These are phyloP conservation scores for Xerocomellus amylosporus DNA, from an alignment of 768 basidiomycete species.

Conservation along the genomic window DNA sequence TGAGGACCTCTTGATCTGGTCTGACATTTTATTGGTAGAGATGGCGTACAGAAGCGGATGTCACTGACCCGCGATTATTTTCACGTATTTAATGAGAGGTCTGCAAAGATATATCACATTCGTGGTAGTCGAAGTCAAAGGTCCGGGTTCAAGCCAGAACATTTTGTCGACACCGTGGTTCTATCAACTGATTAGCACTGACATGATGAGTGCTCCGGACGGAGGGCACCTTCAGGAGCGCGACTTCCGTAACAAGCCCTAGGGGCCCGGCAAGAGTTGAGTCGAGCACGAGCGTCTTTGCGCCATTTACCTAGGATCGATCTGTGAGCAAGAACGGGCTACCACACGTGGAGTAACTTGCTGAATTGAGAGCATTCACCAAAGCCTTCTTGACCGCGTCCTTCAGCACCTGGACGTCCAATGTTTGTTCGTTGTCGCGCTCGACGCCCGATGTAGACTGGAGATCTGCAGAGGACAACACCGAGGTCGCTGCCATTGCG, in stretches of 20 bases:
- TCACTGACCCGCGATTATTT: slow-evolving; percentile 81
- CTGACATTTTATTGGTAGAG: slow-evolving; percentile 44
- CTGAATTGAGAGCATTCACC: slow-evolving; percentile 83
- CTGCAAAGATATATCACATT: slow-evolving; percentile 94
- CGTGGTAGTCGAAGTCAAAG: slow-evolving; percentile 75
- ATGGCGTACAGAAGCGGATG: slow-evolving; percentile 5
- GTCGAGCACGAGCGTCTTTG: slow-evolving; percentile 96
- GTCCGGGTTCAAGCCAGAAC: slow-evolving; percentile 96
- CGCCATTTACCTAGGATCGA: slow-evolving; percentile 72
- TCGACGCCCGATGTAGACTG: slow-evolving; percentile 33
- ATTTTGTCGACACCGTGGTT: slow-evolving; percentile 99
- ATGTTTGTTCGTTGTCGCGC: slow-evolving; percentile 36
- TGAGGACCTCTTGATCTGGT: slow-evolving; percentile 85
- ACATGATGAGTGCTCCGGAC: background rate
- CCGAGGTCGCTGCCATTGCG: slow-evolving; percentile 29
- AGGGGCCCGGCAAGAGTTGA: slow-evolving; percentile 84
- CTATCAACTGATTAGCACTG: slow-evolving; percentile 41
- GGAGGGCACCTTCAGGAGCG: slow-evolving; percentile 75
- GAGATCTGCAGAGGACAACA: slow-evolving; percentile 35
- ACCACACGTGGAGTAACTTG: slow-evolving; percentile 27
- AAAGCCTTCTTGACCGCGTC: slow-evolving; percentile 80
- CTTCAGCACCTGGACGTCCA: slow-evolving; percentile 66
- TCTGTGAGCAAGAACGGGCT: slow-evolving; percentile 5
- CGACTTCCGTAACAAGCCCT: slow-evolving; percentile 92
- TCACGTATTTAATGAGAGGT: slow-evolving; percentile 79